Percentiles rank a stretch among this genome's conserved stretches.
Evolutionary conservation across 164 flowering plant genomes (phyloP).

Genomic region (Vitis cinerea): DNA sequence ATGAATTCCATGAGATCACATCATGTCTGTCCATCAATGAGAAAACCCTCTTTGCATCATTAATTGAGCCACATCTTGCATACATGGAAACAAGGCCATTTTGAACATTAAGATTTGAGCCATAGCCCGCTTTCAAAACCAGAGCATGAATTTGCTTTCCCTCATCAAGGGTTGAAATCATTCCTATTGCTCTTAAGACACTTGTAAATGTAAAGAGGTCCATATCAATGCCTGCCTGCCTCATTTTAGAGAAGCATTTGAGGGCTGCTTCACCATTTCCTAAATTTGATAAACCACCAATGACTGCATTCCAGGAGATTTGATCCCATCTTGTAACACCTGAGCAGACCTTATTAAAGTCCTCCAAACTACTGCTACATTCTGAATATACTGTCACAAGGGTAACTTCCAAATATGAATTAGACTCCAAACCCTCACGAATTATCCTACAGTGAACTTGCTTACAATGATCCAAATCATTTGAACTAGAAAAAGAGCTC

Average conservation of each 20-base stretch:
- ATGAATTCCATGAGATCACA: slow-evolving; percentile 58
- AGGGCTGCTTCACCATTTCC: slow-evolving; percentile 40
- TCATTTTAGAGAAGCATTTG: slow-evolving; percentile 39
- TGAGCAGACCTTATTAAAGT: slow-evolving; percentile 35
- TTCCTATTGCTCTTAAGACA: slow-evolving; percentile 40
- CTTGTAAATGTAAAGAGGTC: slow-evolving; percentile 45
- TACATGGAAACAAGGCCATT: slow-evolving; percentile 65
- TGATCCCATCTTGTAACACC: slow-evolving; percentile 32
- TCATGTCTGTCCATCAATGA: slow-evolving; percentile 37
- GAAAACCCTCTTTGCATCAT: slow-evolving; percentile 38
- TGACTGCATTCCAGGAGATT: slow-evolving; percentile 53
- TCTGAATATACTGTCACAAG: slow-evolving; percentile 48
- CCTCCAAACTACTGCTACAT: slow-evolving; percentile 31
- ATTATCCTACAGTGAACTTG: slow-evolving; percentile 48
- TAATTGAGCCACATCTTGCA: slow-evolving; percentile 53
- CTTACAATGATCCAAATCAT: slow-evolving; percentile 35
- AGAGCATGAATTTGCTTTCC: slow-evolving; percentile 56
- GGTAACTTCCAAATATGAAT: slow-evolving; percentile 35
- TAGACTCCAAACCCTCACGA: slow-evolving; percentile 38
- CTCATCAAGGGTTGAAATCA: slow-evolving; percentile 40
- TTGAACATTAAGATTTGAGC: slow-evolving; percentile 30
- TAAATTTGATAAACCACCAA: slow-evolving; percentile 47
- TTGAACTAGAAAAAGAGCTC: slow-evolving; percentile 37
- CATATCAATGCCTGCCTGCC: slow-evolving; percentile 23
- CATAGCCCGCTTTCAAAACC: slow-evolving; percentile 39